phyloP scores from a whole-genome alignment of 129 eudicot genomes.

The Rutidosis leptorrhynchoides region DNA sequence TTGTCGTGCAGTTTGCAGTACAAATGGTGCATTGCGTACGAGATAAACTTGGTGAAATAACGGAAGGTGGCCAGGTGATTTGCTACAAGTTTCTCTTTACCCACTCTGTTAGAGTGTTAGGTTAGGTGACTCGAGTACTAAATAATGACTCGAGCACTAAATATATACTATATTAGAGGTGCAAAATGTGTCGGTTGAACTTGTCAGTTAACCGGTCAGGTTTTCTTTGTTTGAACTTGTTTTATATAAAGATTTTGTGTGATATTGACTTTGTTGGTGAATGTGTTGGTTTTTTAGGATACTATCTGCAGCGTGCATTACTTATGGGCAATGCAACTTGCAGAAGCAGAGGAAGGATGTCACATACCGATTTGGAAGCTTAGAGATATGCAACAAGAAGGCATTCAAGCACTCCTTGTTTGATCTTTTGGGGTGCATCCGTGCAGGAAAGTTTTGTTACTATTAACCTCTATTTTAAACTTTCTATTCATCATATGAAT shows the following conservation, averaged over 20 bases:
- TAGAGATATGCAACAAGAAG: constrained; percentile 87
- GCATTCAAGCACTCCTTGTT: constrained; percentile 78
- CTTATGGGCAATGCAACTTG: constrained; percentile 91
- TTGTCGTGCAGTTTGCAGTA: constrained; percentile 88
- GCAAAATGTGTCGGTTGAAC: no score
- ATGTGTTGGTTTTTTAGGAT: constrained; percentile 51
- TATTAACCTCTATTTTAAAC: constrained; percentile 10
- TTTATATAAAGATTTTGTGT: neutral
- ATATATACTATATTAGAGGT: no score
- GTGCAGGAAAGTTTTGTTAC: constrained; percentile 30
- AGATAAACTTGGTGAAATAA: constrained; percentile 67
- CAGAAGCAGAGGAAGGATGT: constrained; percentile 61
- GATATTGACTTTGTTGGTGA: constrained; percentile 3
- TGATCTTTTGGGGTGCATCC: constrained; percentile 34
- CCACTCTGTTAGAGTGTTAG: no score
- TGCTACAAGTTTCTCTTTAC: neutral
- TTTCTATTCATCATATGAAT: constrained; percentile 23
- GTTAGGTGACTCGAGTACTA: no score
- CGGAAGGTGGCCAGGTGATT: constrained; percentile 88
- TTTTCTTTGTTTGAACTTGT: neutral
- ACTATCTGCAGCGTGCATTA: constrained; percentile 79
- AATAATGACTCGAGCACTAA: no score
- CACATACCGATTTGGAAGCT: constrained; percentile 76
- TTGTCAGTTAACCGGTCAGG: no score
- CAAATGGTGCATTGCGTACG: constrained; percentile 89